These are phyloP conservation scores for Pezicula carpinea DNA, from an alignment of 2,329 filamentous ascomycete genomes.

Conservation along the genomic window DNA sequence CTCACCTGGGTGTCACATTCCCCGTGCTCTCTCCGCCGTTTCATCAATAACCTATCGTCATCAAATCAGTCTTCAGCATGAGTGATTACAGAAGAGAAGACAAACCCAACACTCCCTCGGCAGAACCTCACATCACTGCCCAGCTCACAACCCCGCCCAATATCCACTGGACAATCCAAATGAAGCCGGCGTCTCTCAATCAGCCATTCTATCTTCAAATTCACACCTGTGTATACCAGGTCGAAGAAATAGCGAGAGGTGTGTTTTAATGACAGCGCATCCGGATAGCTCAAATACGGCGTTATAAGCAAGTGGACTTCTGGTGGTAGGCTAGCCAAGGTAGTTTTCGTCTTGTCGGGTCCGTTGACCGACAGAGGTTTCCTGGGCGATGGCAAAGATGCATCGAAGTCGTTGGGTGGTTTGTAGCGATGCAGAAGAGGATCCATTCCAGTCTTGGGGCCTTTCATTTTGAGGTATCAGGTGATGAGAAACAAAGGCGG, in stretches of 20 bases:
- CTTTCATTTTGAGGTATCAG: background rate
- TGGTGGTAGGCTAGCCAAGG: conserved; percentile 44
- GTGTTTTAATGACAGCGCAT: conserved; percentile 67
- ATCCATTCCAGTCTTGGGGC: background rate
- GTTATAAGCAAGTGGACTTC: conserved; percentile 65
- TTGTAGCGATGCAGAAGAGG: background rate
- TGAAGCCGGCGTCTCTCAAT: conserved; percentile 58
- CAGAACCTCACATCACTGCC: conserved; percentile 57
- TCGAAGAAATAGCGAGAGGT: conserved; percentile 58
- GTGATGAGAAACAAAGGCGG: background rate
- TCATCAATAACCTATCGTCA: conserved; percentile 48
- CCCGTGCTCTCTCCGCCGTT: conserved; percentile 52
- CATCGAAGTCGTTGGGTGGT: background rate
- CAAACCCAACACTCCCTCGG: conserved; percentile 52
- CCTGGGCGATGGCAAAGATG: background rate
- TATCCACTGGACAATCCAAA: conserved; percentile 59
- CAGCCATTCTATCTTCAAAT: conserved; percentile 65
- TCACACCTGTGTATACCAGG: conserved; percentile 60
- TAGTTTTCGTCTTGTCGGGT: background rate
- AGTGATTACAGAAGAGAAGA: conserved; percentile 4
- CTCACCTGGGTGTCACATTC: conserved; percentile 52
- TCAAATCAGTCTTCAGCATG: background rate
- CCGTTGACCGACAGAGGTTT: background rate
- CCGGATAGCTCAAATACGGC: conserved; percentile 59
- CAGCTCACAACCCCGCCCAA: conserved; percentile 44